A percentile compares a stretch with the other conserved stretches of the same genome.
These are phyloP conservation scores for Echria macrotheca DNA, from an alignment of 495 filamentous ascomycete species.

Conservation along the genomic window DNA sequence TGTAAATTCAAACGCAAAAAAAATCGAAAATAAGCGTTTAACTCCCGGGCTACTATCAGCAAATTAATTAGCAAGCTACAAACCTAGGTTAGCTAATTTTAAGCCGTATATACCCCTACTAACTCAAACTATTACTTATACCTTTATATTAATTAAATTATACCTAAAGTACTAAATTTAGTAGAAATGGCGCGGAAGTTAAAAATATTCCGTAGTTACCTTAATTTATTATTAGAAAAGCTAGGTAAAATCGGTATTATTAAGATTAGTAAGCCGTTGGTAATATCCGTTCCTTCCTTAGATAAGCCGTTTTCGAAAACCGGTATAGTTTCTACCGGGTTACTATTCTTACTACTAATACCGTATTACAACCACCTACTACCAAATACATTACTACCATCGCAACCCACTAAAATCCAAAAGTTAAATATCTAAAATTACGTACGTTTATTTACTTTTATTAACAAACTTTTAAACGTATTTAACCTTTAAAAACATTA, in stretches of 20 bases:
- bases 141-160: background rate
- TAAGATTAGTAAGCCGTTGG: background rate
- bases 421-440: background rate
- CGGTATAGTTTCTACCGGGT: background rate
- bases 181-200: constrained; percentile 2
- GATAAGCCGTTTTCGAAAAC: background rate
- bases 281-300: background rate
- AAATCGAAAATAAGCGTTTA: background rate
- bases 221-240: background rate
- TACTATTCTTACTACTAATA: background rate
- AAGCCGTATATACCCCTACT: background rate
- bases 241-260: background rate
- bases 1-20: background rate
- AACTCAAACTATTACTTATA: background rate
- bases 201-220: background rate
- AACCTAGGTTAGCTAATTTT: background rate
- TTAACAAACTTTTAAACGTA: background rate
- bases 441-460: background rate
- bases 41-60: background rate
- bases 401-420: background rate
- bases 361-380: background rate
- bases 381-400: background rate
- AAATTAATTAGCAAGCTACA: background rate
- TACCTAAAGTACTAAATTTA: background rate
- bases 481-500: constrained; percentile 1